Percentiles rank a stretch among this genome's conserved stretches.
Evolutionary conservation across 179 eudicot genomes (phyloP).

Genomic region (Pouteria campechiana): DNA sequence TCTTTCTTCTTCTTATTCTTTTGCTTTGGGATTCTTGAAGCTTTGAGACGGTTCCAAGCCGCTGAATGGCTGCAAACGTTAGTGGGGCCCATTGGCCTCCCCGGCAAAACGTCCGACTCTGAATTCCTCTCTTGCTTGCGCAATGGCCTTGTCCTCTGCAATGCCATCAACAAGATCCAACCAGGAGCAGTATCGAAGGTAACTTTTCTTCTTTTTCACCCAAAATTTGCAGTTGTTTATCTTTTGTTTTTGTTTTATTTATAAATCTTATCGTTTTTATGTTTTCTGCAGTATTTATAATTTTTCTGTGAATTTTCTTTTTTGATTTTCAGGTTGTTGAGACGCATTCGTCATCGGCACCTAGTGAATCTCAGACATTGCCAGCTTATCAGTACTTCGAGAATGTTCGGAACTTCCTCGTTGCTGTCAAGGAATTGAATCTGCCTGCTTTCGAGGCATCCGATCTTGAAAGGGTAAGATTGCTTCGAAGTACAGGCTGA

Average conservation of each 20-base stretch:
- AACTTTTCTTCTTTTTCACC: background rate
- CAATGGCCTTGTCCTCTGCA: constrained; percentile 79
- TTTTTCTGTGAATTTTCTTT: background rate
- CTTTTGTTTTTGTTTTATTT: background rate
- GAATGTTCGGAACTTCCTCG: constrained; percentile 78
- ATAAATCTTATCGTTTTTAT: background rate
- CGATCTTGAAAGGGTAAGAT: constrained; percentile 73
- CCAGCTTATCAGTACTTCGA: constrained; percentile 97
- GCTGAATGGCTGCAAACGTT: constrained; percentile 65
- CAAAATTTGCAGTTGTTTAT: background rate
- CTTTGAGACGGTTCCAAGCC: constrained; percentile 67
- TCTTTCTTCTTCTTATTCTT: background rate
- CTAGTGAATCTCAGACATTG: constrained; percentile 67
- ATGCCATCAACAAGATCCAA: constrained; percentile 69
- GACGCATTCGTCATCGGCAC: constrained; percentile 23
- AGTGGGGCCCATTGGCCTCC: constrained; percentile 59
- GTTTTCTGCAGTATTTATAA: background rate
- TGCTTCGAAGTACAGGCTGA: too few relatives aligned
- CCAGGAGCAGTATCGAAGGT: constrained; percentile 92
- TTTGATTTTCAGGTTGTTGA: constrained; percentile 53
- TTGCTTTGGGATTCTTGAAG: constrained; percentile 25
- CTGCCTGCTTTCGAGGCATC: constrained; percentile 87
- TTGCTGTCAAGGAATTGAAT: constrained; percentile 53
- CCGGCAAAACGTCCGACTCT: constrained; percentile 53
- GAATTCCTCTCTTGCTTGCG: constrained; percentile 93